phyloP scores from a whole-genome alignment of 2,329 filamentous ascomycete species.

The Fusarium duplospermum region DNA sequence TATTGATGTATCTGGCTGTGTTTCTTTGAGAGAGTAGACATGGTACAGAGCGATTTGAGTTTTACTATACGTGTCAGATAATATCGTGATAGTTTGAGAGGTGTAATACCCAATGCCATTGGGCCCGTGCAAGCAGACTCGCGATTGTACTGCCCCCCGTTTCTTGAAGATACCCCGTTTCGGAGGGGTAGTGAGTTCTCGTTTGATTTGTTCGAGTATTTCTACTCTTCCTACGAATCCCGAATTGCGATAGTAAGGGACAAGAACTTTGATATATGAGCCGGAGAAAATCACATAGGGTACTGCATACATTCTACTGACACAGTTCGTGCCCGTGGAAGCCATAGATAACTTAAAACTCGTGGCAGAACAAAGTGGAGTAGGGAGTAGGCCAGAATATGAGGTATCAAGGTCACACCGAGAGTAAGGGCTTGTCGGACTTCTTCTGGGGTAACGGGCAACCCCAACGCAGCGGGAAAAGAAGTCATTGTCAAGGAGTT shows the following conservation, averaged over 20 bases:
- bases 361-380: background rate
- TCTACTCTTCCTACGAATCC: background rate
- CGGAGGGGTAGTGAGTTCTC: background rate
- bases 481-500: background rate
- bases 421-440: too few relatives aligned
- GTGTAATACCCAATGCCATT: background rate
- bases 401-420: too few relatives aligned
- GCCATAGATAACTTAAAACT: background rate
- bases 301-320: background rate
- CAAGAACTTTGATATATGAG: background rate
- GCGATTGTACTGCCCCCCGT: background rate
- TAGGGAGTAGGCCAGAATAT: background rate
- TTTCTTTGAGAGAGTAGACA: background rate
- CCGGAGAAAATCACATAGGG: background rate
- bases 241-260: background rate
- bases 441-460: too few relatives aligned
- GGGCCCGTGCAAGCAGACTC: background rate
- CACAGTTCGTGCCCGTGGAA: background rate
- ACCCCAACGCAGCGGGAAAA: rapidly evolving
- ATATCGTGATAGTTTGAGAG: background rate
- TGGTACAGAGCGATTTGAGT: background rate
- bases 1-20: background rate
- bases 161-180: background rate
- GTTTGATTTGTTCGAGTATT: background rate
- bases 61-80: background rate